Conservation (phyloP, 1,284 basidiomycete genomes). For the Pyrrhoderma noxium region DNA sequence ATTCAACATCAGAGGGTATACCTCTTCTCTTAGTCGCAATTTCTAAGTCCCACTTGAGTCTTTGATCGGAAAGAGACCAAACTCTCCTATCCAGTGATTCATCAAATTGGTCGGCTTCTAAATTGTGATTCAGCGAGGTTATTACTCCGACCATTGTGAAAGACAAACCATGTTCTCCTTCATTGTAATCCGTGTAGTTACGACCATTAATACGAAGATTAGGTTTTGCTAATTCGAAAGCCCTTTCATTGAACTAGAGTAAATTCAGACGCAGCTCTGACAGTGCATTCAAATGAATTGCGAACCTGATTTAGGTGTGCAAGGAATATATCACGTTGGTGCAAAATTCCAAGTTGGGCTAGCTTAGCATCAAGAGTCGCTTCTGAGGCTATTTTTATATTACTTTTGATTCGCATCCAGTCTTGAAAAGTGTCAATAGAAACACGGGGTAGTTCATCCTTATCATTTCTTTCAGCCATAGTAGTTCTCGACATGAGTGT, state of each 20-base stretch:
- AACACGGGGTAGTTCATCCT: constrained; percentile 57
- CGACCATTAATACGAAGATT: constrained; percentile 78
- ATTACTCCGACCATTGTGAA: background rate
- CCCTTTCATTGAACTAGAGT: constrained; percentile 48
- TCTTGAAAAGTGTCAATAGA: constrained; percentile 55
- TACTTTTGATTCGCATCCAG: constrained; percentile 50
- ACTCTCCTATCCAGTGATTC: constrained; percentile 70
- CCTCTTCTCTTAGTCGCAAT: constrained; percentile 55
- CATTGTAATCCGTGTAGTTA: constrained; percentile 58
- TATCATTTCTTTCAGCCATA: constrained; percentile 9
- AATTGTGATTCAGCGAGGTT: background rate
- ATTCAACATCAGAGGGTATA: constrained; percentile 45
- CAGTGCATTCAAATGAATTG: background rate
- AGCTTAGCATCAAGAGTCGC: constrained; percentile 38
- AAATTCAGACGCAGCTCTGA: no score
- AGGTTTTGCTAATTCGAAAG: constrained; percentile 56
- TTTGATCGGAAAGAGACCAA: constrained; percentile 61
- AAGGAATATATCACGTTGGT: constrained; percentile 39
- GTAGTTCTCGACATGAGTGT: background rate
- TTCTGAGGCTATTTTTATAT: constrained; percentile 40
- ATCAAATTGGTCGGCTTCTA: constrained; percentile 73
- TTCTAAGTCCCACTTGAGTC: constrained; percentile 59
- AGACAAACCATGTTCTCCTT: constrained; percentile 44
- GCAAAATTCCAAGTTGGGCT: constrained; percentile 27
- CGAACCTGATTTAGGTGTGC: constrained; percentile 45